These are phyloP conservation scores for Talaromyces sp. DNA, from an alignment of 2,329 filamentous ascomycete genomes.

Conservation along the genomic window DNA sequence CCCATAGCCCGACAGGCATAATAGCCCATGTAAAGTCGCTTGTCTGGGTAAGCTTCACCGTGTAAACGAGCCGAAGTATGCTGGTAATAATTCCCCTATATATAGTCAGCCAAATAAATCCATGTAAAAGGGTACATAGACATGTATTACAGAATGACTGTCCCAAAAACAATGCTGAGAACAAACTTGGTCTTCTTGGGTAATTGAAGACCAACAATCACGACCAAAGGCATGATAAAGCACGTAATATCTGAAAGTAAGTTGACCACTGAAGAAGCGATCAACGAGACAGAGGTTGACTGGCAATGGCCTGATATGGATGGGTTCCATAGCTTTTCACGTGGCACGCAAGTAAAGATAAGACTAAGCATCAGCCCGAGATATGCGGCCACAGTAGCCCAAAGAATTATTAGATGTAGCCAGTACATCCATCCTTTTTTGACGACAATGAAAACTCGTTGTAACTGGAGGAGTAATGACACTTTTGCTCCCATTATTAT, in stretches of 20 bases:
- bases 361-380: slow-evolving; percentile 3
- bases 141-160: slow-evolving; percentile 3
- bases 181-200: slow-evolving; percentile 3
- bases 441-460: slow-evolving; percentile 5
- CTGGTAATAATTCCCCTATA: not conserved
- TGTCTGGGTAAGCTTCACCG: not conserved
- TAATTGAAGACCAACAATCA: slow-evolving; percentile 2
- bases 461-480: slow-evolving; percentile 4
- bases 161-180: slow-evolving; percentile 3
- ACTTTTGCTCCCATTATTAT: slow-evolving; percentile 3
- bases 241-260: not conserved
- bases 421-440: slow-evolving; percentile 2
- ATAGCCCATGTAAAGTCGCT: slow-evolving; percentile 4
- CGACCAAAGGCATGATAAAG: not conserved
- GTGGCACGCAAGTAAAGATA: slow-evolving; percentile 1
- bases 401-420: slow-evolving; percentile 4
- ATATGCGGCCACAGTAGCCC: not conserved
- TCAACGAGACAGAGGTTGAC: not conserved
- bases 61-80: slow-evolving; percentile 3
- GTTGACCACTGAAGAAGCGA: slow-evolving; percentile 2
- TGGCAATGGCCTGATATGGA: slow-evolving; percentile 1
- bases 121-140: not conserved
- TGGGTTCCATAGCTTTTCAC: slow-evolving; percentile 4
- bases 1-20: slow-evolving; percentile 6
- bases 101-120: not conserved